Conservation (phyloP, 257 asterid genomes). For the Solanum lycopersicoides region DNA sequence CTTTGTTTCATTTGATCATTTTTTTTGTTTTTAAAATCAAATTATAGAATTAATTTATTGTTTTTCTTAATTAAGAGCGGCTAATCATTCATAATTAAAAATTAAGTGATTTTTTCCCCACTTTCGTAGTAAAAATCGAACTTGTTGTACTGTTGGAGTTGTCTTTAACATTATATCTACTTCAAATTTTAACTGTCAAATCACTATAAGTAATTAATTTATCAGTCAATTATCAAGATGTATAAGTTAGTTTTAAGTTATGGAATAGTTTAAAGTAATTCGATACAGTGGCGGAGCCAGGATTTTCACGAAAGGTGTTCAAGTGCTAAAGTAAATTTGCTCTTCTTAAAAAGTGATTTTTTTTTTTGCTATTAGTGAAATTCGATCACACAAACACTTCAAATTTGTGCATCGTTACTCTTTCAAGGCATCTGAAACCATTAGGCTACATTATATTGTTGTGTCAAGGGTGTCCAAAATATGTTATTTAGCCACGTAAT, state of each 20-base stretch:
- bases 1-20: not conserved
- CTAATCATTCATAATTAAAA: not conserved
- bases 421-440: too few relatives aligned
- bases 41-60: not conserved
- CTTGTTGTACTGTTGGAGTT: not conserved
- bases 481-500: too few relatives aligned
- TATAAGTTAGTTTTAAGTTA: not conserved
- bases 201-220: not conserved
- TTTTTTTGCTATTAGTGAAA: too few relatives aligned
- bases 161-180: not conserved
- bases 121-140: not conserved
- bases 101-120: not conserved
- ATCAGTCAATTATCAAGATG: not conserved
- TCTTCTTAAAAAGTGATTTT: too few relatives aligned
- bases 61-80: not conserved
- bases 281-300: not conserved
- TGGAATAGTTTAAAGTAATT: not conserved
- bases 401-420: too few relatives aligned
- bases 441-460: too few relatives aligned
- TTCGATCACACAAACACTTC: too few relatives aligned
- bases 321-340: too few relatives aligned
- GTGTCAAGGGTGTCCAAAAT: too few relatives aligned
- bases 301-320: too few relatives aligned
- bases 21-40: not conserved
- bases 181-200: not conserved